Conservation (phyloP, 352 stramenopile species). For the Globisporangium spinosum region DNA sequence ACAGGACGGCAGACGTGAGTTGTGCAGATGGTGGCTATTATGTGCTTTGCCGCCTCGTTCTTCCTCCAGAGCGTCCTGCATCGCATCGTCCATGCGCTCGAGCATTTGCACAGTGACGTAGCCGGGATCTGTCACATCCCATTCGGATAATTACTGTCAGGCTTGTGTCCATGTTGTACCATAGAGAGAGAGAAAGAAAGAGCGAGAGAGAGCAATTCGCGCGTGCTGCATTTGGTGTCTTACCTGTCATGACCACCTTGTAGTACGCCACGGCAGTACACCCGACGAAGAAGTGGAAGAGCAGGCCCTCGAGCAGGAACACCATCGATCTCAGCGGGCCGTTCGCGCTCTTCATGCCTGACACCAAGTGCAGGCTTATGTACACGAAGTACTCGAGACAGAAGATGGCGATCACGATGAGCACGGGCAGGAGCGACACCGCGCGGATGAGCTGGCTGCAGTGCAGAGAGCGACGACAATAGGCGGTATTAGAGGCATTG, state of each 20-base stretch:
- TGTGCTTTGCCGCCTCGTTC: constrained; percentile 18
- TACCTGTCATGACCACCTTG: constrained; percentile 76
- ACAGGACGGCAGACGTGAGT: constrained; percentile 32
- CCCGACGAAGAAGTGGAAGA: constrained; percentile 61
- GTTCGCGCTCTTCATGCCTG: constrained; percentile 18
- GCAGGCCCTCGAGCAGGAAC: constrained; percentile 30
- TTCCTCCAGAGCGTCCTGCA: constrained; percentile 62
- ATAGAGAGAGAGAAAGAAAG: not conserved
- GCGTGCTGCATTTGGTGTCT: no score
- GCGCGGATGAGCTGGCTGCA: constrained; percentile 51
- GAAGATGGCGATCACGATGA: constrained; percentile 56
- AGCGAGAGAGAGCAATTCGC: no score
- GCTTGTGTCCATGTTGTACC: not conserved
- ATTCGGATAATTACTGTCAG: not conserved
- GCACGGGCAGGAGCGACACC: constrained; percentile 61
- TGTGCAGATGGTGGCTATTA: not conserved
- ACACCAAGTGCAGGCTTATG: constrained; percentile 47
- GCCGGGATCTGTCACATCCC: constrained; percentile 50
- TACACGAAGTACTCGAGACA: constrained; percentile 72
- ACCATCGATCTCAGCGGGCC: constrained; percentile 17
- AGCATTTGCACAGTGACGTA: constrained; percentile 69
- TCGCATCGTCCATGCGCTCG: constrained; percentile 52
- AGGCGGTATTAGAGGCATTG: not conserved
- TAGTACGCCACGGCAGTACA: constrained; percentile 61
- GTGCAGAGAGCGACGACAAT: not conserved